Base-by-base conservation (phyloP, 78 protist species). In the Emiliania huxleyi region DNA sequence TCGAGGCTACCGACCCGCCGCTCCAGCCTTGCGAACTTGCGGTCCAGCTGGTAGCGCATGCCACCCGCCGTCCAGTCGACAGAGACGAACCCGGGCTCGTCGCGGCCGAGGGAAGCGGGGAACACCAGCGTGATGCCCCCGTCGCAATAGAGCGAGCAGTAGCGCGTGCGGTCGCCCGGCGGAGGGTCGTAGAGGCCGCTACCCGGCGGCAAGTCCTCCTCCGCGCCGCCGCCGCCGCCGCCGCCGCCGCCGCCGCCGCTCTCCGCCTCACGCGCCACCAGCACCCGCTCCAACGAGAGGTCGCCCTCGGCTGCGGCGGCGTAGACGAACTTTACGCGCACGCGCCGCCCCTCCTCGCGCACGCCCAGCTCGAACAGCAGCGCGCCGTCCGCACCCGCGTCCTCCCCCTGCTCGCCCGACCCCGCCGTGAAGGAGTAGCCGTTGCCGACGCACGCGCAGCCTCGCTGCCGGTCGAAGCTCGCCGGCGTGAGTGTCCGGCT, bases 41-140 rank as follows among this genome's bases (percentile, higher is more conserved):
- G 85, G 46, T 77, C 85, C 46, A 40, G 23, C 85, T 77, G 85
- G 46, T 77, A 77, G n/a, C 85, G 85, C 85, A 77, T 77, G n/a
- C 11, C 33, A 26, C 75, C 85, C 3, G 85, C 85, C 35, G n/a
- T 40, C 85, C 85, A 77, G 46, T 77, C 85, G n/a, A 77, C 37
- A 45, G 85, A 77, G 49, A 77, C 23, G 85, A 35, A 37, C 2
- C 85, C 85, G 0, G 42, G 33, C 33, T 1, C 46, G 4, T 40
- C 46, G 35, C 26, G 22, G 19, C 46, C 48, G 44, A 37, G 2
- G 35, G 23, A 18, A 1, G n/a, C 5, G 29, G 85, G 85, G 85
- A 77, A 77, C 21, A 21, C 46, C 15, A 77, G 46, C 46, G 85
- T 77, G 46, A 77, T 1, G 15, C 85, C 85, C 5, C 46, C 85